Conservation (phyloP, 1,284 basidiomycete genomes). For the Pascua guehoae region DNA sequence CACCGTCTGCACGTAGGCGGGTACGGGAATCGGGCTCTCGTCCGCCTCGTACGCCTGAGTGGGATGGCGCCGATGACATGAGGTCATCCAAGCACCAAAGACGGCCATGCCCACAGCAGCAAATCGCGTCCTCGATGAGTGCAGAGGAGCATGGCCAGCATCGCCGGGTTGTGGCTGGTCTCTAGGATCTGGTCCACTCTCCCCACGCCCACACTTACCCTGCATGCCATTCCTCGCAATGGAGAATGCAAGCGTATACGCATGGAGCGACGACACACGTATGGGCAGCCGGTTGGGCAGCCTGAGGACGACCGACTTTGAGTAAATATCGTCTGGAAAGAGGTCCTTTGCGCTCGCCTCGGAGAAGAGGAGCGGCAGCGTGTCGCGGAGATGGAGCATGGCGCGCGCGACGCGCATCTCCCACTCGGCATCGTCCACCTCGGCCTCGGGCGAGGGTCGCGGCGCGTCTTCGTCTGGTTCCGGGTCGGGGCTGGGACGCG, state of each 20-base stretch:
- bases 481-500: not conserved
- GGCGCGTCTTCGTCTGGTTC: conserved; percentile 18
- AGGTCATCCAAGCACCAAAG: no score
- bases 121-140: not conserved
- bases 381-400: conserved; percentile 47
- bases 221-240: conserved; percentile 48
- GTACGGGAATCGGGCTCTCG: no score
- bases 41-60: no score
- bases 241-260: conserved; percentile 43
- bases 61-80: no score
- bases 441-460: conserved; percentile 28
- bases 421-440: conserved; percentile 48
- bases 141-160: not conserved
- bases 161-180: not conserved
- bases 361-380: conserved; percentile 45
- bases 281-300: conserved; percentile 44
- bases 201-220: conserved; percentile 27
- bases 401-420: conserved; percentile 45
- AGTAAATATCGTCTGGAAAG: conserved; percentile 46
- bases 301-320: conserved; percentile 37
- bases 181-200: not conserved
- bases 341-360: conserved; percentile 25
- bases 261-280: conserved; percentile 40
- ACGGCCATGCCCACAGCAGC: not conserved
- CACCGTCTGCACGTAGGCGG: no score